Conservation (phyloP, 1,284 basidiomycete genomes). For the Leccinum subatratum region DNA sequence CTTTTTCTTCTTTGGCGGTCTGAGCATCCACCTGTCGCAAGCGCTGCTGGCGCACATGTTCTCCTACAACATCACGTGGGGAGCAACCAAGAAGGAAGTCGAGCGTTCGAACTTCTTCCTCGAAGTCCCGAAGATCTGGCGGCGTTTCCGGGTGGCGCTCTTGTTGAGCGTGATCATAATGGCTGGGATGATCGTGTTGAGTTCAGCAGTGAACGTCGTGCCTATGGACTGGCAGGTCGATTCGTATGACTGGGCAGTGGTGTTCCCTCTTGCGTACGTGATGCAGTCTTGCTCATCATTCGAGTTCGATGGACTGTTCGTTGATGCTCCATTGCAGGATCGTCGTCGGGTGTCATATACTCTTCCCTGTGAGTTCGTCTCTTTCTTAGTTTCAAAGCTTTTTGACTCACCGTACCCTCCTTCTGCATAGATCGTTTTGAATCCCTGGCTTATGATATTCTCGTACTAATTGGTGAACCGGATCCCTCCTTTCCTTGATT, state of each 20-base stretch:
- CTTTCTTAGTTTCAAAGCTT: background rate
- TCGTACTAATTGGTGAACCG: conserved; percentile 45
- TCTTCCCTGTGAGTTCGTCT: conserved; percentile 54
- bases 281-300: background rate
- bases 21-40: conserved; percentile 67
- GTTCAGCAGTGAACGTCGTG: conserved; percentile 39
- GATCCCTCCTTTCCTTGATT: background rate
- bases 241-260: conserved; percentile 52
- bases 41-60: conserved; percentile 76
- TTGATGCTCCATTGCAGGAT: conserved; percentile 36
- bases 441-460: conserved; percentile 77
- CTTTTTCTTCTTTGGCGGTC: conserved; percentile 81
- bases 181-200: conserved; percentile 52
- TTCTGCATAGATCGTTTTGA: conserved; percentile 56
- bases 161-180: conserved; percentile 47
- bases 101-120: conserved; percentile 83
- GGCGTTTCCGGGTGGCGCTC: conserved; percentile 57
- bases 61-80: conserved; percentile 82
- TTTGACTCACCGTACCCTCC: background rate
- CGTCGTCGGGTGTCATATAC: conserved; percentile 55
- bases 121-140: conserved; percentile 74
- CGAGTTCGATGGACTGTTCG: conserved; percentile 22
- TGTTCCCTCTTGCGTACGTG: conserved; percentile 56
- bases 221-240: conserved; percentile 62
- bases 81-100: conserved; percentile 76